These are phyloP conservation scores for Melaleuca alternifolia DNA, from an alignment of 345 rosid species.

Conservation along the genomic window DNA sequence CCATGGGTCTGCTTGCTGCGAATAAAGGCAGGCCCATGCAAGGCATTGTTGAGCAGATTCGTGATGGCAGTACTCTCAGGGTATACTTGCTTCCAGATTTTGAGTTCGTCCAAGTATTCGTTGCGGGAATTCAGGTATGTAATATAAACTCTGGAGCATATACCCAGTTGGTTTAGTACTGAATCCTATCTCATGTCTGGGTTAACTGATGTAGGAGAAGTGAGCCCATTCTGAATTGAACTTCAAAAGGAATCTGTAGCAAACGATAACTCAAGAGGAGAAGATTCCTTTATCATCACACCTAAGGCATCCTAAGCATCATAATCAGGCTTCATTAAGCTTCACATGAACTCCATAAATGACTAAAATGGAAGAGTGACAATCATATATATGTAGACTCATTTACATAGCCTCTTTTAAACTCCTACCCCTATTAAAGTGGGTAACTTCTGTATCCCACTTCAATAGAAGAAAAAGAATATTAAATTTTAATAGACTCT, in stretches of 20 bases:
- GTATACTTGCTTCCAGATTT: constrained; percentile 94
- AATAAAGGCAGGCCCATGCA: constrained; percentile 85
- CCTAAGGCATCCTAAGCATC: not conserved
- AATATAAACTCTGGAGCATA: not conserved
- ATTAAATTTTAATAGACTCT: not conserved
- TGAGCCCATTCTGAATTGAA: not conserved
- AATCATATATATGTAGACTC: not conserved
- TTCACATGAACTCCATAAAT: not conserved
- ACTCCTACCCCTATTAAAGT: not conserved
- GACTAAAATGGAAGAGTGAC: not conserved
- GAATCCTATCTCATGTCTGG: not conserved
- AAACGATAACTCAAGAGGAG: not conserved
- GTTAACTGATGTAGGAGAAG: not conserved
- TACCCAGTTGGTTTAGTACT: not conserved
- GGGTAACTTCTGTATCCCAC: not conserved
- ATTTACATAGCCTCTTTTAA: not conserved
- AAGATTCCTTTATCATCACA: not conserved
- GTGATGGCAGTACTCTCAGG: constrained; percentile 87
- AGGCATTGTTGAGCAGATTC: constrained; percentile 91
- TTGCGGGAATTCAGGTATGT: constrained; percentile 92
- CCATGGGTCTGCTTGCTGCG: constrained; percentile 65
- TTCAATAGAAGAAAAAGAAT: not conserved
- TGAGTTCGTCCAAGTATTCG: constrained; percentile 91
- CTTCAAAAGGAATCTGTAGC: not conserved
- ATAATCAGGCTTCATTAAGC: not conserved